phyloP scores from a whole-genome alignment of 139 green algal genomes.

The Dunaliella primolecta region DNA sequence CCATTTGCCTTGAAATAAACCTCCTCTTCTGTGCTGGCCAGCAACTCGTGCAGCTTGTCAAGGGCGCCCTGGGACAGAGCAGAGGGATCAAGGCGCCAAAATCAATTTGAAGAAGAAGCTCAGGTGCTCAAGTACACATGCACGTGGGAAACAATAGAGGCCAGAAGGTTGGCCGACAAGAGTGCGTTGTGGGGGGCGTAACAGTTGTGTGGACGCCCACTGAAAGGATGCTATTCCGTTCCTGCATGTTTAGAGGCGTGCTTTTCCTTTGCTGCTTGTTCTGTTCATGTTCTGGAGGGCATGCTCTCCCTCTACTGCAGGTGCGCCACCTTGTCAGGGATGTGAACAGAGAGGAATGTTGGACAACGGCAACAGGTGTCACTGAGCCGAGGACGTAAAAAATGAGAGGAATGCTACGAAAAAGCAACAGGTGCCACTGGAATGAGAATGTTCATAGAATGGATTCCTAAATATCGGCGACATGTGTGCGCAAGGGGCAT shows the following conservation, averaged over 20 bases:
- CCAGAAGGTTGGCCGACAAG: not conserved
- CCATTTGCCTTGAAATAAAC: not conserved
- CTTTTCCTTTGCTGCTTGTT: too few species aligned
- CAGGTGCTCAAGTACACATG: not conserved
- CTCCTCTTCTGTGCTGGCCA: not conserved
- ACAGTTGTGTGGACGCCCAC: not conserved
- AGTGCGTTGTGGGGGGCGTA: not conserved
- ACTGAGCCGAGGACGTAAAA: too few species aligned
- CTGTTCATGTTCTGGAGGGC: too few species aligned
- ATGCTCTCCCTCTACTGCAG: too few species aligned
- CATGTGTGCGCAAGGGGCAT: too few species aligned
- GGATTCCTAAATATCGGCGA: too few species aligned
- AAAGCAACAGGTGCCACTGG: too few species aligned
- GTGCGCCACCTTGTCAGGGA: too few species aligned
- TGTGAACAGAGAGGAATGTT: too few species aligned
- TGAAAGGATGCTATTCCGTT: not conserved
- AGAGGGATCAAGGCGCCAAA: not conserved
- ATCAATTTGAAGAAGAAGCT: not conserved
- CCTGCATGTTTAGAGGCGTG: not conserved
- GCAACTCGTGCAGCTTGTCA: constrained; percentile 8
- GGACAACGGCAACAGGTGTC: too few species aligned
- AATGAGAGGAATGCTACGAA: too few species aligned
- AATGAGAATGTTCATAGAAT: too few species aligned
- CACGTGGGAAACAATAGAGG: not conserved
- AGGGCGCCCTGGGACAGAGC: constrained; percentile 3